phyloP scores from a whole-genome alignment of 768 basidiomycete species.

The Hypsizygus marmoreus region DNA sequence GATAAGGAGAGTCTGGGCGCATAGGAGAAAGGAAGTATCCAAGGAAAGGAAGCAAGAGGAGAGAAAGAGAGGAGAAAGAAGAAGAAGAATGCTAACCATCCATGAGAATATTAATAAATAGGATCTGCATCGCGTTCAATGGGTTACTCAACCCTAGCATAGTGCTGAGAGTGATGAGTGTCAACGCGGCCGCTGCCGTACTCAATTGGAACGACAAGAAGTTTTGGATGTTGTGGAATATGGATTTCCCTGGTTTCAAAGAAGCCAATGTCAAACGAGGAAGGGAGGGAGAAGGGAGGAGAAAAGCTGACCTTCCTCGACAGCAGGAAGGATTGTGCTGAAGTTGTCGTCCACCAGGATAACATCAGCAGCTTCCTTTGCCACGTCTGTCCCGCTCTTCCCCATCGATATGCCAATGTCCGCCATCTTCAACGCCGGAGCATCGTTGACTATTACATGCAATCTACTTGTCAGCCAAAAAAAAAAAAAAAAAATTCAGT shows the following conservation, averaged over 20 bases:
- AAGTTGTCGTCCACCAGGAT: constrained; percentile 98
- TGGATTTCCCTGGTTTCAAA: constrained; percentile 81
- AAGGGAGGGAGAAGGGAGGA: neutral
- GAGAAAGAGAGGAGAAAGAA: neutral
- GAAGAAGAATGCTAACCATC: constrained; percentile 59
- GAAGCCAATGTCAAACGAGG: constrained; percentile 12
- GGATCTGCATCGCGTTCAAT: constrained; percentile 96
- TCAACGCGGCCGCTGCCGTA: constrained; percentile 93
- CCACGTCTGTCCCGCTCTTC: constrained; percentile 97
- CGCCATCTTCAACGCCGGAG: constrained; percentile 95
- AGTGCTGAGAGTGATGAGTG: constrained; percentile 94
- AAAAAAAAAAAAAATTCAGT: neutral
- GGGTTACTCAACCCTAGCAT: constrained; percentile 89
- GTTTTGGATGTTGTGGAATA: constrained; percentile 99
- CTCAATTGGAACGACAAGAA: constrained; percentile 97
- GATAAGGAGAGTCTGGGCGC: too few species aligned
- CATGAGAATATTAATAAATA: constrained; percentile 99
- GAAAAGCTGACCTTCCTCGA: constrained; percentile 75
- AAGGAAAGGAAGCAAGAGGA: too few species aligned
- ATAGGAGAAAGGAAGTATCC: too few species aligned
- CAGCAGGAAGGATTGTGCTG: constrained; percentile 88
- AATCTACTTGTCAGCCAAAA: constrained; percentile 4
- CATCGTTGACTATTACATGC: constrained; percentile 75
- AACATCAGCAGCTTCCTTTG: constrained; percentile 96
- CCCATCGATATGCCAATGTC: constrained; percentile 99